Base-by-base conservation (phyloP, 1,284 basidiomycete genomes). In the Somion occarium region DNA sequence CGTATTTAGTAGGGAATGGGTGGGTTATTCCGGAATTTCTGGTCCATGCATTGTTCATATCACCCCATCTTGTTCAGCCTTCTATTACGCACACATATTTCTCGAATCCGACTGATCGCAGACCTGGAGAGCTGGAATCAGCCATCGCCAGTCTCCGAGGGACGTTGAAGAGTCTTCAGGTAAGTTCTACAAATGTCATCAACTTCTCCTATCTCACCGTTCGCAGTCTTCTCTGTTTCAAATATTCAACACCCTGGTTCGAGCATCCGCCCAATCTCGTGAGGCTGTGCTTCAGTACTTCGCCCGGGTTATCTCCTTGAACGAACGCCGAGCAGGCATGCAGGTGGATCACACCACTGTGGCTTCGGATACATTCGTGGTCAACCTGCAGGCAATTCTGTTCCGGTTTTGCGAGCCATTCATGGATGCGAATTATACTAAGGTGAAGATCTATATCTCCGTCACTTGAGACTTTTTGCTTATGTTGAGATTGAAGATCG, bases 391-490 rank as follows among this genome's bases (percentile, higher is more conserved):
- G 62, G 80, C 81, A 37, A 73, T 97, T 18, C 69, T 98, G 22
- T 74, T 95, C 39, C 82, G 86, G 19, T 91, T 99, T 59, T 89
- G 93, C n/a, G 92, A 94, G 59, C 97, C 97, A 0, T 98, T 99
- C 65, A 93, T 98, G 79, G 96, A 99, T 66, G 84, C 90, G 0
- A 83, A 80, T 50, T 96, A 88, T 62, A 84, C 86, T 48, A 99
- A 98, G 79, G 92, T 88, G 60, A 49, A 12, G n/a, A 38, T 25
- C 13, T 19, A 20, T 34, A 26, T 3, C 11, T 25, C 1, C 11
- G 4, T 9, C 5, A 9, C 7, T 5, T 41, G 7, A 9, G 13
- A 41, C 7, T 41, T 7, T 18, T 18, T 7, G 7, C 39, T 15
- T 9, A 41, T 41, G 7, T 37, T 4, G 38, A 7, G 19, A 23